Conservation (phyloP, 2,329 filamentous ascomycete species). For the Thermoascus crustaceus region DNA sequence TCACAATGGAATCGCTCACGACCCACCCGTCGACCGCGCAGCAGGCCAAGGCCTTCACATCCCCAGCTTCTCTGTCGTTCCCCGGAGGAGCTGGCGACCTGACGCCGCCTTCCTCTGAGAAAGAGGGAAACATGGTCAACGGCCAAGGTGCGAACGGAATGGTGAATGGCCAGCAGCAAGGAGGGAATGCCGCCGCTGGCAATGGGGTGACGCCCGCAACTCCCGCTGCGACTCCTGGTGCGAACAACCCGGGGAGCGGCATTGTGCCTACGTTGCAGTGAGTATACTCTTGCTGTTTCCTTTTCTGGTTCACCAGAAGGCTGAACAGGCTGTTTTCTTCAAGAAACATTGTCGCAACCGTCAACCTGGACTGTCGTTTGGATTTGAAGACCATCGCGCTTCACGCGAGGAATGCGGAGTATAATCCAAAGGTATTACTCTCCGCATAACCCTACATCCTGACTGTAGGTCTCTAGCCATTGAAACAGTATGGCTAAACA, state of each 20-base stretch:
- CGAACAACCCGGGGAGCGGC: constrained; percentile 73
- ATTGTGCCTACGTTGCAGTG: constrained; percentile 93
- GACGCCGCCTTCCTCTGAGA: constrained; percentile 68
- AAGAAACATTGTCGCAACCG: constrained; percentile 99
- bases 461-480: constrained; percentile 22
- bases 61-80: constrained; percentile 84
- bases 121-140: constrained; percentile 49
- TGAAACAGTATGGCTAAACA: constrained; percentile 40
- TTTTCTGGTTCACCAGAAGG: constrained; percentile 39
- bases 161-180: constrained; percentile 47
- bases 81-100: constrained; percentile 75
- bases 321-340: constrained; percentile 38
- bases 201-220: constrained; percentile 81
- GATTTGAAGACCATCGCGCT: constrained; percentile 98
- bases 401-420: constrained; percentile 96
- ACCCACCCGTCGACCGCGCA: constrained; percentile 85
- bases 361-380: constrained; percentile 94
- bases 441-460: constrained; percentile 26
- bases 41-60: constrained; percentile 93
- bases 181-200: constrained; percentile 54
- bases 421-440: constrained; percentile 83
- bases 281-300: constrained; percentile 56
- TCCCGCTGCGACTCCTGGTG: constrained; percentile 83
- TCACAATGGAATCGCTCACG: constrained; percentile 77
- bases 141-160: constrained; percentile 39